phyloP scores from a whole-genome alignment of 495 filamentous ascomycete genomes.

The Clavariopsis aquatica region DNA sequence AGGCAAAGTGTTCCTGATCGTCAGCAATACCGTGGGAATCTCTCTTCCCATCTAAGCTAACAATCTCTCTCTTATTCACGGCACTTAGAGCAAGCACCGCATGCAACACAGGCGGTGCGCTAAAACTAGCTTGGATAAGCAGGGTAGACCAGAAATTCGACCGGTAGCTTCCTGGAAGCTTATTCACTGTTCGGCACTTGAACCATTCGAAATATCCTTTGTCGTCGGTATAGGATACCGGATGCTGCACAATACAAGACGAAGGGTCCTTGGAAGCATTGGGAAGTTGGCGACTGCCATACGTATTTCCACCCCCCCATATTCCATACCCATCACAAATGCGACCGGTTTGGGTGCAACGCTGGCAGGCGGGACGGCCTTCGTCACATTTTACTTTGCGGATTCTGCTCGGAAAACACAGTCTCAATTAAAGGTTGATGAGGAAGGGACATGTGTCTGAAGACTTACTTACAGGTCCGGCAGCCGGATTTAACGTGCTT shows the following conservation, averaged over 20 bases:
- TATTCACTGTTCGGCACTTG: conserved; percentile 44
- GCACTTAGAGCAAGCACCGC: conserved; percentile 54
- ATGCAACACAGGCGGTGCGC: conserved; percentile 55
- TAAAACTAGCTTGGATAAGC: conserved; percentile 49
- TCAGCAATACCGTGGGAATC: conserved; percentile 17
- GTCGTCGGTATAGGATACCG: conserved; percentile 31
- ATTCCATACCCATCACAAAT: conserved; percentile 42
- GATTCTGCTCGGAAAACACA: conserved; percentile 31
- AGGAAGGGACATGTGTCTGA: neutral
- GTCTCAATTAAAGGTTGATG: neutral
- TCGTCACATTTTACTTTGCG: conserved; percentile 63
- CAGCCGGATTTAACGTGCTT: conserved; percentile 54
- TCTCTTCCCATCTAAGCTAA: neutral
- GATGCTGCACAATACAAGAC: neutral
- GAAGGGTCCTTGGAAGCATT: neutral
- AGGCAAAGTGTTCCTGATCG: conserved; percentile 43
- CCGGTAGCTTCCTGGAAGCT: conserved; percentile 51
- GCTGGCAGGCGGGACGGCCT: conserved; percentile 54
- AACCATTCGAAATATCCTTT: conserved; percentile 48
- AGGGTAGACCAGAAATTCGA: conserved; percentile 53
- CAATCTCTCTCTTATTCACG: conserved; percentile 42
- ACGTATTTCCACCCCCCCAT: conserved; percentile 55
- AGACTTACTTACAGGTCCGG: conserved; percentile 56
- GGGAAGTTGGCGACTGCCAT: neutral
- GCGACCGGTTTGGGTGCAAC: conserved; percentile 55